Evolutionary conservation across 2,329 filamentous ascomycete species (phyloP).

Genomic region (Clonostachys rhizophaga): DNA sequence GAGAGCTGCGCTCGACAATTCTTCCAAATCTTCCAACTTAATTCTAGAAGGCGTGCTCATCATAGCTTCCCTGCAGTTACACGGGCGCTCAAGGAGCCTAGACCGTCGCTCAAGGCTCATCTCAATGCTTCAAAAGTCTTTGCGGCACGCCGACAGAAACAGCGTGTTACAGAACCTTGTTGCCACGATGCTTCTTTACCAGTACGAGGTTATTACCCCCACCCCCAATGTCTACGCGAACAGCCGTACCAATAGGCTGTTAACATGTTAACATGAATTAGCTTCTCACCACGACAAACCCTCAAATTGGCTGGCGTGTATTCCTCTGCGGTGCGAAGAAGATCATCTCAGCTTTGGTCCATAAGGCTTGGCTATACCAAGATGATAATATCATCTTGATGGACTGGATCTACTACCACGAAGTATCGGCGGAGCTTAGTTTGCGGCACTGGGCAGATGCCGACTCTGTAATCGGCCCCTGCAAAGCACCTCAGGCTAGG

Average conservation of each 20-base stretch:
- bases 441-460: constrained; percentile 3
- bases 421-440: constrained; percentile 4
- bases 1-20: neutral
- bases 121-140: constrained; percentile 1
- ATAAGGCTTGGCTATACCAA: neutral
- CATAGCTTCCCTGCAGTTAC: constrained; percentile 1
- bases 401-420: constrained; percentile 6
- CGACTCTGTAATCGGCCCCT: neutral
- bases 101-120: constrained; percentile 1
- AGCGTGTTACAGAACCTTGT: constrained; percentile 3
- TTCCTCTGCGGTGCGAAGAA: constrained; percentile 5
- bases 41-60: constrained; percentile 1
- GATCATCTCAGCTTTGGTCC: constrained; percentile 1
- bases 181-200: constrained; percentile 6
- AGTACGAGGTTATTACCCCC: constrained; percentile 3
- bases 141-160: constrained; percentile 1
- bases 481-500: constrained; percentile 1
- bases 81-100: constrained; percentile 1
- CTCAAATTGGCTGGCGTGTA: neutral
- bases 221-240: neutral
- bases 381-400: constrained; percentile 1
- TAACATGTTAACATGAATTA: neutral
- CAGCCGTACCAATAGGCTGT: neutral
- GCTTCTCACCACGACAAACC: constrained; percentile 1
- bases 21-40: neutral